Evolutionary conservation across 2,329 filamentous ascomycete species (phyloP), one percentile per base, ranked within the genome.

Genomic region (Cordyceps cicadae): DNA sequence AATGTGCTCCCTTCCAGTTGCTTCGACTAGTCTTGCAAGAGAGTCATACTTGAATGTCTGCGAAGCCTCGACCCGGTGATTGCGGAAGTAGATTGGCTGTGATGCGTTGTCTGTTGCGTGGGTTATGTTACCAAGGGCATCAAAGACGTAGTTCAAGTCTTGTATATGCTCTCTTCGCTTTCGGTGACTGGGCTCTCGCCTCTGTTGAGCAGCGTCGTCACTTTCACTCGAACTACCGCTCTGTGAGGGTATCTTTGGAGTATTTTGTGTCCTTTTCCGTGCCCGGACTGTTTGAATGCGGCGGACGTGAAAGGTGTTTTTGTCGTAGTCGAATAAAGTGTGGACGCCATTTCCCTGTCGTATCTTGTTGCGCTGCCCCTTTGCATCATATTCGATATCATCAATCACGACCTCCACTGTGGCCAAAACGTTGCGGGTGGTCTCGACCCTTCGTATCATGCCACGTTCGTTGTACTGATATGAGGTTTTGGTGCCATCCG

Each of bases 61-160:
- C 34, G 43, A 48, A 5, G 67, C 65, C 0, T 65, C 62, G n/a
- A 67, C 62, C 3, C 34, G 3, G 8, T 60, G 34, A 29, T 66
- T 66, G 24, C 63, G 60, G 57, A 70, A 70, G 54, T 64, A 69
- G 14, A 67, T 50, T 2, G 62, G 63, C 50, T 69, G 61, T 41
- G 66, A 56, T 4, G 67, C 63, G 1, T 64, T 59, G 60, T 70
- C 67, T 1, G 45, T 32, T n/a, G 63, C 58, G 26, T 62, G 43
- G 1, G 63, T 65, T 15, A 66, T 59, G 43, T 65, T 66, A 1
- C 64, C 63, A 2, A 49, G n/a, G 3, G 63, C 46, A 49, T 70
- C 67, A 50, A 65, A 67, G 0, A 59, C 61, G 49, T 68, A 68
- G 3, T 43, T 50, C 7, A 68, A 43, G 50, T 67, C 62, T 57